Conservation (phyloP, 2,329 filamentous ascomycete species). For the Alternaria arborescens region DNA sequence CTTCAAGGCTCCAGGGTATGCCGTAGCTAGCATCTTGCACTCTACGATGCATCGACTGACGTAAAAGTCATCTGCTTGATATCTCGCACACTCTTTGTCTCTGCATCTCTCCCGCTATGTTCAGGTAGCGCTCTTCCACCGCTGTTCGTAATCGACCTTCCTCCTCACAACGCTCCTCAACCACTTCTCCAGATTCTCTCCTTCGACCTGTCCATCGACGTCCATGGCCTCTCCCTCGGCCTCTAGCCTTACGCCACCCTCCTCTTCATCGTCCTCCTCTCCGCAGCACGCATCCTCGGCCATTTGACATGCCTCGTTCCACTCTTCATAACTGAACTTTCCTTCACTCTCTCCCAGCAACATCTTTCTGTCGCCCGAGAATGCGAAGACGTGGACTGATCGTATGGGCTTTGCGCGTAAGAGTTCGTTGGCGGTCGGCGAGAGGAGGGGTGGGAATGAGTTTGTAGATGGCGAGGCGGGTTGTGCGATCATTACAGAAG, state of each 20-base stretch:
- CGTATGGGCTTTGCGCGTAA: constrained; percentile 75
- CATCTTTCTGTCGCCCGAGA: constrained; percentile 71
- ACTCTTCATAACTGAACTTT: constrained; percentile 75
- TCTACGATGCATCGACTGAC: not conserved
- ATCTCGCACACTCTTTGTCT: not conserved
- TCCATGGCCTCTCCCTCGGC: constrained; percentile 50
- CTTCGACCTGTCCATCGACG: constrained; percentile 43
- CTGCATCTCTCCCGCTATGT: not conserved
- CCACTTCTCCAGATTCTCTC: constrained; percentile 49
- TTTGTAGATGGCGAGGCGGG: constrained; percentile 72
- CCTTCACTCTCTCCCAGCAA: constrained; percentile 85
- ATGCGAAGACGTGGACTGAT: constrained; percentile 85
- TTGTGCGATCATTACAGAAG: constrained; percentile 83
- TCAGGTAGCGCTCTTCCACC: constrained; percentile 53
- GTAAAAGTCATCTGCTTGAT: not conserved
- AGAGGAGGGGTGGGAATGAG: constrained; percentile 55
- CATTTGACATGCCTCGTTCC: constrained; percentile 73
- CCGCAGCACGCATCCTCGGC: constrained; percentile 73
- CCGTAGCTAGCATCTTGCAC: not conserved
- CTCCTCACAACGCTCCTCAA: constrained; percentile 51
- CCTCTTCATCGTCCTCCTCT: constrained; percentile 51
- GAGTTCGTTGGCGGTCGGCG: constrained; percentile 69
- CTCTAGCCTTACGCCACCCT: constrained; percentile 41
- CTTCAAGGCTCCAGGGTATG: not conserved
- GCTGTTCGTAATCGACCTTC: constrained; percentile 52